Base-by-base conservation (phyloP, 208 protist species). In the Trypanosoma mega region DNA sequence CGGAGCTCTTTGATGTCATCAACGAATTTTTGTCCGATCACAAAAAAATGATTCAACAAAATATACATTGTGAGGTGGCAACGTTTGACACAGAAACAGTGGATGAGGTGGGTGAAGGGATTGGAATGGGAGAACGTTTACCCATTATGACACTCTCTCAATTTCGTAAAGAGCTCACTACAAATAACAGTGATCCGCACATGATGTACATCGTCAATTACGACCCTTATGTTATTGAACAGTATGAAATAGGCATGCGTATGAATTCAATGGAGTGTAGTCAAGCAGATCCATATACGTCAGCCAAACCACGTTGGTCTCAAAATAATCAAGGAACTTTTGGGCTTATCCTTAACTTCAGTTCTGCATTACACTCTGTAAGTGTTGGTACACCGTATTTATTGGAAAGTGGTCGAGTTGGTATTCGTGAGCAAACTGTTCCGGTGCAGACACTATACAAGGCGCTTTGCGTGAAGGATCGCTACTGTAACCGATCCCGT, bases 151-250 rank as follows among this genome's bases (percentile, higher is more conserved):
- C 72, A 45, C 70, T 92, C 21, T 79, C 80, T 0, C 65, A 89
- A 59, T 90, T 96, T 63, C 84, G 90, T 23, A 94, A 93, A 63
- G 83, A 92, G 61, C 60, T 95, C 9, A 68, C 86, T 27, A 56
- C 54, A 37, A 68, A 90, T 63, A 64, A 76, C 7, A 58, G n/a
- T 2, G 81, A 92, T 24, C 44, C 52, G 29, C 68, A 80, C 37
- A 82, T 81, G 7, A 69, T 87, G 12, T 90, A 83, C 74, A 79
- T 96, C 59, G 78, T 96, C 55, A 91, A 96, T 69, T 94, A 79
- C 69, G 82, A 96, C 58, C 90, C 90, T 18, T 90, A 94, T 72
- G 46, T 89, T 29, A 70, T 96, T 62, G 85, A 96, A 58, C 76
- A 90, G 74, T 58, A 80, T 30, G 84, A 94, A 74, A 60, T 83